phyloP scores from a whole-genome alignment of 257 asterid species.

The Salvia hispanica region DNA sequence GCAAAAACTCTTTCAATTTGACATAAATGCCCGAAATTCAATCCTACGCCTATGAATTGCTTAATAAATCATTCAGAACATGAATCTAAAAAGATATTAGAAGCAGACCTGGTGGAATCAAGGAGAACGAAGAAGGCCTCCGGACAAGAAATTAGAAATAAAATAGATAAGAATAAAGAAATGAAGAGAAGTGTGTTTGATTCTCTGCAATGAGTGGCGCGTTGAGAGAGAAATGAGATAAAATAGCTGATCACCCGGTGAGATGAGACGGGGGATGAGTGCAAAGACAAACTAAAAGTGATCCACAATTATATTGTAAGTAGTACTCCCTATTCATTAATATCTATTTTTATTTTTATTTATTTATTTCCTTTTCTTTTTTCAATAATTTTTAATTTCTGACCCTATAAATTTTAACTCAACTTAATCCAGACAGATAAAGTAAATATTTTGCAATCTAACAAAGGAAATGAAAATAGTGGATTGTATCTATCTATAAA shows the following conservation, averaged over 20 bases:
- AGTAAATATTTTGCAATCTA: conserved; percentile 28
- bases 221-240: conserved; percentile 25
- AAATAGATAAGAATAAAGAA: not conserved
- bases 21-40: conserved; percentile 30
- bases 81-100: conserved; percentile 20
- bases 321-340: too few relatives aligned
- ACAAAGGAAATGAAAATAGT: too few relatives aligned
- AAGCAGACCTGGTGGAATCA: conserved; percentile 45
- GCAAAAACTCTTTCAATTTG: conserved; percentile 17
- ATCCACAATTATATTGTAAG: conserved; percentile 43
- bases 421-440: too few relatives aligned
- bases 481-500: too few relatives aligned
- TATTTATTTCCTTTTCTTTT: too few relatives aligned
- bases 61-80: not conserved
- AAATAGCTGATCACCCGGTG: conserved; percentile 59
- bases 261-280: conserved; percentile 47
- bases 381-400: too few relatives aligned
- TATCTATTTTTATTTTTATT: too few relatives aligned
- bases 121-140: conserved; percentile 50
- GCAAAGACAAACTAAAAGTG: not conserved
- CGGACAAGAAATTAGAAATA: conserved; percentile 16
- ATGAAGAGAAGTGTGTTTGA: conserved; percentile 24
- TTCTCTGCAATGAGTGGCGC: conserved; percentile 39
- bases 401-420: too few relatives aligned
- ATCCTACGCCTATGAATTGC: not conserved